phyloP scores from a whole-genome alignment of 352 stramenopile species.

The Pythium aquatile region DNA sequence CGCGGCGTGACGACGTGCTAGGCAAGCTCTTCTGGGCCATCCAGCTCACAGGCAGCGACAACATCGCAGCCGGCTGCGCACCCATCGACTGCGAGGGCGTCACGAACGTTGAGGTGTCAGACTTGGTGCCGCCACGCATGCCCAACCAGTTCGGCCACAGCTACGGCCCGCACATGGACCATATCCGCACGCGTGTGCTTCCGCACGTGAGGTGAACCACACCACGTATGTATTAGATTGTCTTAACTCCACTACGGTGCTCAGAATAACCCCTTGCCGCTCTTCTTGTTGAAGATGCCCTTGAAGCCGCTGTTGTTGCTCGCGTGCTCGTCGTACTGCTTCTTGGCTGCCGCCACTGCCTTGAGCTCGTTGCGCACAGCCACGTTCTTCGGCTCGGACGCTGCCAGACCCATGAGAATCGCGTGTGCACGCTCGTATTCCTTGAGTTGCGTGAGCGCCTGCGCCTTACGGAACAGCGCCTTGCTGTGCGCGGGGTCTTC shows the following conservation, averaged over 20 bases:
- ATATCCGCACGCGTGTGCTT: slow-evolving; percentile 47
- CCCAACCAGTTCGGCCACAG: slow-evolving; percentile 80
- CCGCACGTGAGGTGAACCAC: slow-evolving; percentile 33
- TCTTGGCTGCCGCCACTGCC: slow-evolving; percentile 45
- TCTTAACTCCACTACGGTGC: neutral
- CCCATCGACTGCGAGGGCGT: slow-evolving; percentile 14
- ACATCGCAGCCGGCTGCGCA: slow-evolving; percentile 54
- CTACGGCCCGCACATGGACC: slow-evolving; percentile 70
- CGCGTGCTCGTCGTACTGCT: slow-evolving; percentile 58
- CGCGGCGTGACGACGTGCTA: slow-evolving; percentile 64
- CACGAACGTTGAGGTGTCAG: slow-evolving; percentile 73
- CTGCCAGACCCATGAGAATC: slow-evolving; percentile 53
- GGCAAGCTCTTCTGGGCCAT: slow-evolving; percentile 74
- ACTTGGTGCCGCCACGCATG: slow-evolving; percentile 51
- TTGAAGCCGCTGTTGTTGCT: slow-evolving; percentile 53
- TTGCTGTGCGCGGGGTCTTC: slow-evolving; percentile 68
- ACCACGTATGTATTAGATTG: neutral
- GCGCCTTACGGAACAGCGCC: slow-evolving; percentile 78
- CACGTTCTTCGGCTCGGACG: slow-evolving; percentile 69
- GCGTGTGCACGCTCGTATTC: slow-evolving; percentile 54
- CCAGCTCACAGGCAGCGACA: slow-evolving; percentile 41
- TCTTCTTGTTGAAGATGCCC: slow-evolving; percentile 76
- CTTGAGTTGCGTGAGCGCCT: slow-evolving; percentile 59
- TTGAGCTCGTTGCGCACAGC: slow-evolving; percentile 63
- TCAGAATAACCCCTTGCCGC: slow-evolving; percentile 19